Evolutionary conservation across 768 basidiomycete genomes (phyloP), one percentile per base, ranked within the genome.

Genomic region (Kwoniella sp.): DNA sequence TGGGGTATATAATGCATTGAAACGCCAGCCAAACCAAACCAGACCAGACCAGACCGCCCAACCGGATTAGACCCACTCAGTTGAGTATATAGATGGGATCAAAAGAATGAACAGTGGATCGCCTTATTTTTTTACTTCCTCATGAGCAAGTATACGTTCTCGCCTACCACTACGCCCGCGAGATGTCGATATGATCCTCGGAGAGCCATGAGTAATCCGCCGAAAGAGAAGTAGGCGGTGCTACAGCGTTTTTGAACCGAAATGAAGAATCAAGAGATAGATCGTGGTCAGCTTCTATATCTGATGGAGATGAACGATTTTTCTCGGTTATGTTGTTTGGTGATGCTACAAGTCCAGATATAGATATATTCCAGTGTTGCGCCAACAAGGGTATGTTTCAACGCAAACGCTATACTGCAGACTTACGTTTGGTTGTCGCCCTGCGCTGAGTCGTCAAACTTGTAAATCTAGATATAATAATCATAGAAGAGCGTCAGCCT

Each of bases 191-290:
- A 93, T 30, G 88, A 91, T 1, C 96, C 96, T 27, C 91, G 88
- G 55, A 99, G 82, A 0, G 96, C 92, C 88, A 99, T 88, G 40
- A 99, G 83, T 19, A 99, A 84, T 22, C 96, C 96, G 44, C 96
- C 96, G 65, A 96, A 99, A 8, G 95, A 97, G 47, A 90, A 89
- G 79, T 98, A 99, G 21, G 88, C 95, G 26, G 94, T 96, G 56
- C 94, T 97, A 71, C 40, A 33, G n/a, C 19, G 26, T 3, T 33
- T 33, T 40, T 7, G 33, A 6, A 33, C 7, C 33, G 33, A 33
- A 33, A 33, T 33, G 6, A 8, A 55, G 54, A 21, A 17, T 13
- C 27, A 37, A 19, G 27, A 12, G n/a, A n/a, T n/a, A n/a, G n/a
- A n/a, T n/a, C n/a, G n/a, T n/a, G n/a, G 27, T 64, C 50, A 58